Evolutionary conservation across 2,329 filamentous ascomycete genomes (phyloP).

Genomic region (Scolecobasidium constrictum): DNA sequence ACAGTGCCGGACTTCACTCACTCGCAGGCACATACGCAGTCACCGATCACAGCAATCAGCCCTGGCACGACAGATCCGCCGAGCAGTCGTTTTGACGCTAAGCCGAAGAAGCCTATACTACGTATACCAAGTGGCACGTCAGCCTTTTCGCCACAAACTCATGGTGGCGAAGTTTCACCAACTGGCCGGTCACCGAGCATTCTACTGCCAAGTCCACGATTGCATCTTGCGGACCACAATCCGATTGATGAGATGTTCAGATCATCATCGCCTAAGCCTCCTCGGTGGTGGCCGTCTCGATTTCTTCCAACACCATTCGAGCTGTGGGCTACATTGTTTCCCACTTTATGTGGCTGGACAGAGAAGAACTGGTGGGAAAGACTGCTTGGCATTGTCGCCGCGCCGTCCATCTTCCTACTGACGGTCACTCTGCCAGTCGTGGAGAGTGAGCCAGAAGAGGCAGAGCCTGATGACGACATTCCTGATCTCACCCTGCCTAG

Average conservation of each 20-base stretch:
- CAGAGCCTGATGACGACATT: constrained; percentile 36
- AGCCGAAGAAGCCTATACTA: not conserved
- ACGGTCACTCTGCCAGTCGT: constrained; percentile 88
- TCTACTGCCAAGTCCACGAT: constrained; percentile 38
- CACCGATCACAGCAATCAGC: not conserved
- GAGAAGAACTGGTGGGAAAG: constrained; percentile 81
- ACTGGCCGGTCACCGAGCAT: constrained; percentile 40
- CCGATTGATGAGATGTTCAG: not conserved
- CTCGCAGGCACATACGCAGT: not conserved
- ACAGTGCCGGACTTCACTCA: not conserved
- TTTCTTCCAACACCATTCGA: constrained; percentile 34
- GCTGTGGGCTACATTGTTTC: constrained; percentile 68
- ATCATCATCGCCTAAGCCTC: constrained; percentile 17
- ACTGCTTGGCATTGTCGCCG: constrained; percentile 67
- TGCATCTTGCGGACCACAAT: not conserved
- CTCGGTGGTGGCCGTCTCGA: constrained; percentile 73
- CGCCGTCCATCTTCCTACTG: constrained; percentile 82
- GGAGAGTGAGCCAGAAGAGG: constrained; percentile 51
- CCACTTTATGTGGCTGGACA: constrained; percentile 71
- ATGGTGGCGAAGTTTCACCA: not conserved
- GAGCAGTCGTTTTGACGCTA: not conserved
- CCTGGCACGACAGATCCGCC: not conserved
- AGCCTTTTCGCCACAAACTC: not conserved
- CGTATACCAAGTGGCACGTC: not conserved
- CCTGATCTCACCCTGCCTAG: constrained; percentile 21